These are phyloP conservation scores for Chalciporus sp. DNA, from an alignment of 1,284 basidiomycete genomes.

Conservation along the genomic window DNA sequence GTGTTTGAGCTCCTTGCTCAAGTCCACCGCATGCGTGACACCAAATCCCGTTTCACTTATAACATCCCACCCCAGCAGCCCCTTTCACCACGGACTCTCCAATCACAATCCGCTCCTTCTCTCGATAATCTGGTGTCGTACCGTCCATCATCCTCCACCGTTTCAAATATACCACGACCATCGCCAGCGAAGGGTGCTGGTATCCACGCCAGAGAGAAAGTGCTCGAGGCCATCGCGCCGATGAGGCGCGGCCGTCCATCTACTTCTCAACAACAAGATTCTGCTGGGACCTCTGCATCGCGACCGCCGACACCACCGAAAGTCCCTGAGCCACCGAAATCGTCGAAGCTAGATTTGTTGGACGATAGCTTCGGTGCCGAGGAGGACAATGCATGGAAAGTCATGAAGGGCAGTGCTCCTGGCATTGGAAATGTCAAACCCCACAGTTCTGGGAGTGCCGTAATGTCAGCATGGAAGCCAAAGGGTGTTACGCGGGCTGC, in stretches of 20 bases:
- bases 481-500: conserved; percentile 19
- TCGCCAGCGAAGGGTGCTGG: conserved; percentile 40
- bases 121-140: conserved; percentile 44
- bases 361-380: conserved; percentile 47
- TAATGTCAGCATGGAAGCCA: conserved; percentile 35
- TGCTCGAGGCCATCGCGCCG: conserved; percentile 74
- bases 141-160: conserved; percentile 35
- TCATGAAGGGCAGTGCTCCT: conserved; percentile 29
- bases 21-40: conserved; percentile 83
- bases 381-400: conserved; percentile 59
- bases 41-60: conserved; percentile 79
- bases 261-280: conserved; percentile 35
- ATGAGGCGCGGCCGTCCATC: conserved; percentile 74
- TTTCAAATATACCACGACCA: conserved; percentile 18
- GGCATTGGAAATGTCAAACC: conserved; percentile 31
- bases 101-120: conserved; percentile 25
- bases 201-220: conserved; percentile 69
- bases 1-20: conserved; percentile 79
- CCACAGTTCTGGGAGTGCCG: conserved; percentile 38
- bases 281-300: conserved; percentile 31
- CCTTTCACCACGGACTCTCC: conserved; percentile 43
- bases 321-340: conserved; percentile 18
- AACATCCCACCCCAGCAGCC: conserved; percentile 51
- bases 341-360: conserved; percentile 40
- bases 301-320: conserved; percentile 46